Base-by-base conservation (phyloP, 306 rosid species). In the Trichosanthes truncata region DNA sequence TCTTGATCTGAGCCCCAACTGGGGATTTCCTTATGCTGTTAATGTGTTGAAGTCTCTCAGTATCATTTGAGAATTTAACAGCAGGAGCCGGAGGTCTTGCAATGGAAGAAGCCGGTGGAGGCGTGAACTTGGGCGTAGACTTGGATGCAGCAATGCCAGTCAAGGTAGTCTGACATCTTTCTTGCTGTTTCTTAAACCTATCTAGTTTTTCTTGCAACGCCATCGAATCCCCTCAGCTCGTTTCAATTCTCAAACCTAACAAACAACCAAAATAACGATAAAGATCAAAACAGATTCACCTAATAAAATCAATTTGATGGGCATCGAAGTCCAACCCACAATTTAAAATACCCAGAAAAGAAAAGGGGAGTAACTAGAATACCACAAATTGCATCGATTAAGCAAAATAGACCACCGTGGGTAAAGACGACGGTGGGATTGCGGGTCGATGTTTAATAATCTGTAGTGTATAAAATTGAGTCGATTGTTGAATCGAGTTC, bases 1-100 rank as follows among this genome's bases (percentile, higher is more conserved):
- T 92, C 88, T 90, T 95, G 85, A 95, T 93, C 85, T 95, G 99
- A 78, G 97, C 93, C 82, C 99, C 97, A 0, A 91, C 97, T 0
- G 97, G 93, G 48, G 89, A 83, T 61, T 90, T 95, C 51, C 97
- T 88, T 2, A 95, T 93, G 82, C 84, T 90, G 61, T 91, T 89
- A 10, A 93, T 92, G 33, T 93, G 96, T 76, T 95, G 99, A 78
- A 95, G 97, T 77, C 99, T 88, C 84, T 91, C 99, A 0, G 97
- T 95, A 68, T 95, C 99, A 69, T 87, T 95, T 0, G 99, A 95
- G 80, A 93, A 93, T 80, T 95, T 95, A 46, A 91, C 86, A 63
- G 88, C 87, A 53, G 93, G 91, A 31, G 83, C 76, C 0, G 88
- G 86, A 80, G 88, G 83, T 81, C 81, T 91, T 65, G 84, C 84